These are phyloP conservation scores for Kodamaea hsintzibuensis DNA, from an alignment of 805 yeast genomes.

Conservation along the genomic window DNA sequence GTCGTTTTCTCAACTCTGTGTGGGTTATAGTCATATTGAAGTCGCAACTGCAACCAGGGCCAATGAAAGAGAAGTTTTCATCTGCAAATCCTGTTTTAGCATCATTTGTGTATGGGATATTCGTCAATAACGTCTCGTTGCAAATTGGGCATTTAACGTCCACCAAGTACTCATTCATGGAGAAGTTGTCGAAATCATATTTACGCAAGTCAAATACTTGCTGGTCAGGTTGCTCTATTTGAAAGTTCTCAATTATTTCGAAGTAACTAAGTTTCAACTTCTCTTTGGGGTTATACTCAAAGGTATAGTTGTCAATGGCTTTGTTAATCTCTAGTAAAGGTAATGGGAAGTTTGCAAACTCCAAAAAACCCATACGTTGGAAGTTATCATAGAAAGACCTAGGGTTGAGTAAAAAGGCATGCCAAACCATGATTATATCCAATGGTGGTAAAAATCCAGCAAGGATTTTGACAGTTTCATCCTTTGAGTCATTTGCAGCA, in stretches of 20 bases:
- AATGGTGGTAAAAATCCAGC: constrained; percentile 23
- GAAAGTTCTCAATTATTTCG: no score
- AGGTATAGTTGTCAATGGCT: constrained; percentile 14
- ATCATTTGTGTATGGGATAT: no score
- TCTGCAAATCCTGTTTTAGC: constrained; percentile 14
- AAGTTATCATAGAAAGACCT: constrained; percentile 19
- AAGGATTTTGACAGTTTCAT: background rate
- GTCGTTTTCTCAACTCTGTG: no score
- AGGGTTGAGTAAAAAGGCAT: constrained; percentile 22
- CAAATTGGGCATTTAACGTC: no score
- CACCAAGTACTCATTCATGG: constrained; percentile 7
- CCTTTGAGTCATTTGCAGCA: no score
- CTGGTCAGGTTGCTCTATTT: no score
- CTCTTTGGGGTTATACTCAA: constrained; percentile 12
- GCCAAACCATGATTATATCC: constrained; percentile 28
- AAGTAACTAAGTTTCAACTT: background rate
- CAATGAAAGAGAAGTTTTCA: no score
- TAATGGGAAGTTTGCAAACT: constrained; percentile 19
- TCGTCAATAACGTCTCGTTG: no score
- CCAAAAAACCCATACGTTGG: constrained; percentile 16
- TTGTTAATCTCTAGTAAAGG: constrained; percentile 18
- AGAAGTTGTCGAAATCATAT: no score
- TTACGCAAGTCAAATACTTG: no score
- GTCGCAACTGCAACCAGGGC: no score
- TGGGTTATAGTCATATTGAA: no score